Evolutionary conservation across 192 early-diverging fungal genomes (phyloP).

Genomic region (Backusella westeae): DNA sequence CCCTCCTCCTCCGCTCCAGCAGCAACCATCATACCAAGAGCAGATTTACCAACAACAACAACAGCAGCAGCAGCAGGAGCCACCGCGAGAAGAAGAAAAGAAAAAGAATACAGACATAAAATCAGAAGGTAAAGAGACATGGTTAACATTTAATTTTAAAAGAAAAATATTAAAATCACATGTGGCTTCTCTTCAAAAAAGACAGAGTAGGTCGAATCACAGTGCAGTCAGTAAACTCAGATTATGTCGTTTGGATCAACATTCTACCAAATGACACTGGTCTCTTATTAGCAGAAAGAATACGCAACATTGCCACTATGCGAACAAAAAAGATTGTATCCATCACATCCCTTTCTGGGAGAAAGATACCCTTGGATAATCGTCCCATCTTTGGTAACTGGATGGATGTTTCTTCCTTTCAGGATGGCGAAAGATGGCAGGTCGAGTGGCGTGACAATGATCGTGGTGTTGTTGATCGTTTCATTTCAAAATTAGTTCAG

Average conservation of each 20-base stretch:
- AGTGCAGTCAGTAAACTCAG: slow-evolving; percentile 31
- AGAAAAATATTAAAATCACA: neutral
- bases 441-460: slow-evolving; percentile 34
- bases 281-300: slow-evolving; percentile 28
- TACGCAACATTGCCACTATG: slow-evolving; percentile 33
- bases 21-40: neutral
- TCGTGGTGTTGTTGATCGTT: slow-evolving; percentile 26
- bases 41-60: neutral
- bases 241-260: slow-evolving; percentile 34
- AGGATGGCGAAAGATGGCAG: slow-evolving; percentile 33
- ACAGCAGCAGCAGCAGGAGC: neutral
- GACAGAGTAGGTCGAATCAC: slow-evolving; percentile 34
- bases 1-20: neutral
- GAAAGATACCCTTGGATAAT: slow-evolving; percentile 27
- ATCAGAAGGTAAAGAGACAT: neutral
- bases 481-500: slow-evolving; percentile 28
- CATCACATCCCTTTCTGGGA: slow-evolving; percentile 27
- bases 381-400: slow-evolving; percentile 36
- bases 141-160: neutral
- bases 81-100: neutral
- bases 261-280: slow-evolving; percentile 35
- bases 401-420: slow-evolving; percentile 29
- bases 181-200: neutral
- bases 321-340: slow-evolving; percentile 30
- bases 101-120: neutral